phyloP scores from a whole-genome alignment of 345 rosid species.

The Eucalyptus camaldulensis region DNA sequence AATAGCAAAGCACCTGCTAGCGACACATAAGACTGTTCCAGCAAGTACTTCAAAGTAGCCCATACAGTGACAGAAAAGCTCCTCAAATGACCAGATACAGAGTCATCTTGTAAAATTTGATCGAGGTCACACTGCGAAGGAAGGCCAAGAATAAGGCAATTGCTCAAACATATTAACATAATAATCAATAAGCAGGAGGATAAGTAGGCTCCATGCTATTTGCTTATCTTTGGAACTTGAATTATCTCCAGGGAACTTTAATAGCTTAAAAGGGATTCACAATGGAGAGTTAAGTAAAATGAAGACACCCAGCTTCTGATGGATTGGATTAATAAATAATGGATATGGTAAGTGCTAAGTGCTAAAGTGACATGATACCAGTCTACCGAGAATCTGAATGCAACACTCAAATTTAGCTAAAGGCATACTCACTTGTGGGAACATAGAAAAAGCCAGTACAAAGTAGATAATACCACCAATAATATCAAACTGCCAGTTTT shows the following conservation, averaged over 20 bases:
- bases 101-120: conserved; percentile 74
- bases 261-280: background rate
- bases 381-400: background rate
- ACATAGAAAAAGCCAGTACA: conserved; percentile 72
- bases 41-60: conserved; percentile 40
- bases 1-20: conserved; percentile 56
- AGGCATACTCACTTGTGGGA: conserved; percentile 65
- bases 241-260: background rate
- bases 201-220: background rate
- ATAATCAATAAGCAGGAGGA: background rate
- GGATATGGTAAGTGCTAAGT: background rate
- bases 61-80: conserved; percentile 75
- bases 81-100: conserved; percentile 74
- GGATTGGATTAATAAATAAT: background rate
- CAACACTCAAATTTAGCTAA: background rate
- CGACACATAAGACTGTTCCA: conserved; percentile 70
- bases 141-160: background rate
- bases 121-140: conserved; percentile 73
- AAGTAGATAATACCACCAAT: conserved; percentile 96
- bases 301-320: background rate
- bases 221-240: background rate
- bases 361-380: background rate
- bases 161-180: background rate
- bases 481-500: conserved; percentile 97
- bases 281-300: background rate